Conservation (phyloP, 1,284 basidiomycete genomes). For the Leccinum pachyderme region DNA sequence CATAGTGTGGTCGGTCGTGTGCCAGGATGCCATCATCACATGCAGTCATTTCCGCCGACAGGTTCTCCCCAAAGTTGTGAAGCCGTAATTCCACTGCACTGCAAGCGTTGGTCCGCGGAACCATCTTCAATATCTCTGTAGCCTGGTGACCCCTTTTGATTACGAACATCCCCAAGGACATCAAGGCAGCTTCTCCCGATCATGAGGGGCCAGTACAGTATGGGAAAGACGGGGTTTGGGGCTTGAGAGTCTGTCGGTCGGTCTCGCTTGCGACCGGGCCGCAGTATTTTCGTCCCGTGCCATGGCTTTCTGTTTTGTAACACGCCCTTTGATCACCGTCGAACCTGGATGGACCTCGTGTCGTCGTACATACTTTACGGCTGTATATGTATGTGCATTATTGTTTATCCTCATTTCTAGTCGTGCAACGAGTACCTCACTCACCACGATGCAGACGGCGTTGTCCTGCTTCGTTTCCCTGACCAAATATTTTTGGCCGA, state of each 20-base stretch:
- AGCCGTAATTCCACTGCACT: neutral
- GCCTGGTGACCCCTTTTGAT: neutral
- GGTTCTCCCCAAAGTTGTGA: neutral
- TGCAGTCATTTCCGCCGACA: neutral
- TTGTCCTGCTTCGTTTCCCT: neutral
- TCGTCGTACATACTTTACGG: neutral
- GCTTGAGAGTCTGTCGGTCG: neutral
- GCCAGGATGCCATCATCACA: neutral
- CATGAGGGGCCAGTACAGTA: neutral
- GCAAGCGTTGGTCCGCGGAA: neutral
- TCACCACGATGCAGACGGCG: neutral
- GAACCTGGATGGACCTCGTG: neutral
- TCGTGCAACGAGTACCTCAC: neutral
- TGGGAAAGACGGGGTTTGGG: neutral
- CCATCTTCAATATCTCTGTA: neutral
- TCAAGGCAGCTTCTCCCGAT: neutral
- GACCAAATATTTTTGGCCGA: neutral
- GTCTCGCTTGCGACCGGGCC: neutral
- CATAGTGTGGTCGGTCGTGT: neutral
- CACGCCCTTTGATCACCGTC: neutral
- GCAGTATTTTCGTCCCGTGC: neutral
- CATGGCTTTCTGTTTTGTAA: neutral
- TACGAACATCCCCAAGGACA: neutral
- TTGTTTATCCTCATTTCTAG: neutral
- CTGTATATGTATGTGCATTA: neutral